These are phyloP conservation scores for Ceratocystis eucalypticola DNA, from an alignment of 2,329 filamentous ascomycete genomes.

Conservation along the genomic window DNA sequence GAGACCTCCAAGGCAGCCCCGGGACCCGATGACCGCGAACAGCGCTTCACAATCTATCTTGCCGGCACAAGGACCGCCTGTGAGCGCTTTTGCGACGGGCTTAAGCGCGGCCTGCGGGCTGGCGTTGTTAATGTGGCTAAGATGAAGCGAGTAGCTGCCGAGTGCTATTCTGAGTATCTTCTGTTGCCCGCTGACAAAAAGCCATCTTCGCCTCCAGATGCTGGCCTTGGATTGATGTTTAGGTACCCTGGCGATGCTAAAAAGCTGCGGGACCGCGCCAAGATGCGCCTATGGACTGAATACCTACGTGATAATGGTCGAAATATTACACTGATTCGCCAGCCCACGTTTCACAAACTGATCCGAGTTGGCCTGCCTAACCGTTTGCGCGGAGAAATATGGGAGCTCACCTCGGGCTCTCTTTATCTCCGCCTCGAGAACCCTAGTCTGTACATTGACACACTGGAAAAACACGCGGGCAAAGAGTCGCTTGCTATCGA, in stretches of 20 bases:
- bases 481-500: constrained; percentile 89
- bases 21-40: constrained; percentile 37
- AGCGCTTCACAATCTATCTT: constrained; percentile 83
- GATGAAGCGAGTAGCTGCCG: constrained; percentile 62
- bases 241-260: constrained; percentile 89
- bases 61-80: constrained; percentile 78
- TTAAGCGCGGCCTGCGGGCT: constrained; percentile 79
- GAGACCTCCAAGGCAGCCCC: constrained; percentile 35
- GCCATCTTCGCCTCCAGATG: constrained; percentile 50
- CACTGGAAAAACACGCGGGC: constrained; percentile 68
- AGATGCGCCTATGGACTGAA: constrained; percentile 95
- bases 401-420: constrained; percentile 88
- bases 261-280: constrained; percentile 85
- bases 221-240: constrained; percentile 82
- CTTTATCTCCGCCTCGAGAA: constrained; percentile 78
- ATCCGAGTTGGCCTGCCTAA: constrained; percentile 93
- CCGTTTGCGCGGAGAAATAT: constrained; percentile 80
- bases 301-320: constrained; percentile 91
- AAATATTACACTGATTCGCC: constrained; percentile 80
- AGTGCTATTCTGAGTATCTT: constrained; percentile 86
- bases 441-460: constrained; percentile 72
- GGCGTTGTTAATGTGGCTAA: constrained; percentile 80
- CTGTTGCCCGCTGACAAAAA: constrained; percentile 47
- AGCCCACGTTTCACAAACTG: constrained; percentile 94
- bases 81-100: constrained; percentile 88